Evolutionary conservation across 148 eudicot genomes (phyloP).

Genomic region (Beta vulgaris): DNA sequence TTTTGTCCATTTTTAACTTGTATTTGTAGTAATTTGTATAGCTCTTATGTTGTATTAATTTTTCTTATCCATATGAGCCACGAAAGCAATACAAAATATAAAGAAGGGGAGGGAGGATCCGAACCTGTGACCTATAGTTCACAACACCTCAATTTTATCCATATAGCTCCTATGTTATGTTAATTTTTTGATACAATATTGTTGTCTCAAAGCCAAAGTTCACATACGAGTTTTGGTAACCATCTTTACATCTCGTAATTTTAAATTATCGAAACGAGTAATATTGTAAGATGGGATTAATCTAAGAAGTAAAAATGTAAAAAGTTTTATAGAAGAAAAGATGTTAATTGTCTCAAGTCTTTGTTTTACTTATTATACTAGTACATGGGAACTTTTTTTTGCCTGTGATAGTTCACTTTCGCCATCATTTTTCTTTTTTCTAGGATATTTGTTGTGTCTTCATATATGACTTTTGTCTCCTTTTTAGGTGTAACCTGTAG

Average conservation of each 20-base stretch:
- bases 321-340: not conserved
- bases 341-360: not conserved
- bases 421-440: not conserved
- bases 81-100: too few species aligned
- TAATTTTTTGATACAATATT: too few species aligned
- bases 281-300: not conserved
- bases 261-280: too few species aligned
- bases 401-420: conserved; percentile 18
- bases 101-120: too few species aligned
- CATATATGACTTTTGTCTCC: conserved; percentile 25
- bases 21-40: conserved; percentile 13
- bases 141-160: too few species aligned
- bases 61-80: too few species aligned
- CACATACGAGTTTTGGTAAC: too few species aligned
- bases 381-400: not conserved
- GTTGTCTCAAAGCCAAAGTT: too few species aligned
- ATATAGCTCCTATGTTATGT: too few species aligned
- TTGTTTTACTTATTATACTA: not conserved
- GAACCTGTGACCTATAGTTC: too few species aligned
- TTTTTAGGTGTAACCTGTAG: not conserved
- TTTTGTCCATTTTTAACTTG: conserved; percentile 24
- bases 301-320: not conserved
- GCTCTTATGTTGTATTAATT: not conserved
- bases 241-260: too few species aligned
- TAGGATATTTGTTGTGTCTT: not conserved